Conservation (phyloP, 1,139 yeast genomes). For the Yamadazyma blattariae region DNA sequence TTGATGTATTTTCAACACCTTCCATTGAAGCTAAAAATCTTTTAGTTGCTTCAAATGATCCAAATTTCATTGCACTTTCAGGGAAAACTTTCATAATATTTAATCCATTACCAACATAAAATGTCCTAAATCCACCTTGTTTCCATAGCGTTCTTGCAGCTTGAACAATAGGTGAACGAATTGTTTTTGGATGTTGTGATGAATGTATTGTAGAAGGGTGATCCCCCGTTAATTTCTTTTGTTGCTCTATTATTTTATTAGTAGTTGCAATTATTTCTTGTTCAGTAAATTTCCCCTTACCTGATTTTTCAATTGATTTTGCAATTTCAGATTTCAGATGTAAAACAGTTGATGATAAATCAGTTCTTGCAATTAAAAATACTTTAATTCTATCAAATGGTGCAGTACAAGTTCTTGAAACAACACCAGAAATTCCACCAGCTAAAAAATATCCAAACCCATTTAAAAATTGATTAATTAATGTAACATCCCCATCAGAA, state of each 20-base stretch:
- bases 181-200: conserved; percentile 30
- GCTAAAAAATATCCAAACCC: conserved; percentile 91
- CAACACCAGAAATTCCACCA: conserved; percentile 94
- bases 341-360: conserved; percentile 64
- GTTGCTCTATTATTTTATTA: conserved; percentile 1
- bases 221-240: neutral
- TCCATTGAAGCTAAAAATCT: conserved; percentile 71
- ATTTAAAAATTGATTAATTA: conserved; percentile 72
- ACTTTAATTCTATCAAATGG: conserved; percentile 95
- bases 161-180: conserved; percentile 67
- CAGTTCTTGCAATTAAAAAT: conserved; percentile 88
- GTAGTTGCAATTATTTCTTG: conserved; percentile 16
- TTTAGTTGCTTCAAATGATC: conserved; percentile 88
- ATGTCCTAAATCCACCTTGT: conserved; percentile 84
- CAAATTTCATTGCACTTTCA: conserved; percentile 96
- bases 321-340: conserved; percentile 55
- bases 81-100: conserved; percentile 95
- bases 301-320: conserved; percentile 29
- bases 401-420: conserved; percentile 96
- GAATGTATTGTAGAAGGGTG: neutral
- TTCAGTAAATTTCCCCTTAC: conserved; percentile 1
- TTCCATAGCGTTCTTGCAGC: conserved; percentile 82
- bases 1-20: conserved; percentile 70
- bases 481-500: conserved; percentile 89
- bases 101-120: conserved; percentile 93